phyloP scores from a whole-genome alignment of 1,139 yeast genomes.

The Geotrichum fermentans region DNA sequence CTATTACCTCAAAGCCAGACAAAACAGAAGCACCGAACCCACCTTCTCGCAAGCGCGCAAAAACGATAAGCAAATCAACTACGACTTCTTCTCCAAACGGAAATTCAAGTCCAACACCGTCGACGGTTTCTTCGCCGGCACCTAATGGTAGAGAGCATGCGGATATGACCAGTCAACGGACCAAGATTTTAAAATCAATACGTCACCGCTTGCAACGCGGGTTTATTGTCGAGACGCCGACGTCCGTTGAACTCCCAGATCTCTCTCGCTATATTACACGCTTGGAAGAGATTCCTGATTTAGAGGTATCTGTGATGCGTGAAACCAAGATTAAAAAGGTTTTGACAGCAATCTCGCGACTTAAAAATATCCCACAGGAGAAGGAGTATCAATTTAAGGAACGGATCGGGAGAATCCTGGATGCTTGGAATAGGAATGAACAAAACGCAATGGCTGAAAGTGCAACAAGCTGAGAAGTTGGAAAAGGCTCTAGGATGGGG shows the following conservation, averaged over 20 bases:
- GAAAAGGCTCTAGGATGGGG: no score
- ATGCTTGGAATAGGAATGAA: conserved; percentile 30
- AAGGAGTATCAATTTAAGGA: conserved; percentile 27
- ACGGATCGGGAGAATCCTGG: conserved; percentile 30
- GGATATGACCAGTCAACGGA: conserved; percentile 26
- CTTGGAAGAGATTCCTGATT: conserved; percentile 33
- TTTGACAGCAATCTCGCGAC: conserved; percentile 30
- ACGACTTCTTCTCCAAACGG: neutral
- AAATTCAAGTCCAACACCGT: neutral
- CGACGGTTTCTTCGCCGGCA: conserved; percentile 1
- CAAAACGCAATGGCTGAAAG: no score
- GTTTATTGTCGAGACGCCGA: conserved; percentile 29
- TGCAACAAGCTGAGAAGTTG: no score
- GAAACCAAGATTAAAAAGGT: conserved; percentile 38
- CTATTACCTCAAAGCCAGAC: no score
- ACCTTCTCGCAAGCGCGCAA: neutral
- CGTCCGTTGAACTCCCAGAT: conserved; percentile 26
- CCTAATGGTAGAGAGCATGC: conserved; percentile 25
- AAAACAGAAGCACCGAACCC: no score
- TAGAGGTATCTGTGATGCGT: conserved; percentile 37
- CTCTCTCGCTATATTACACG: conserved; percentile 29
- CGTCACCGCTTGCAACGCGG: conserved; percentile 36
- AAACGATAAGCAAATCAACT: neutral
- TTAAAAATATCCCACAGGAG: conserved; percentile 30
- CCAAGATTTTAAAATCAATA: conserved; percentile 27